Evolutionary conservation across 2,329 filamentous ascomycete genomes (phyloP).

Genomic region (Lecanicillium sp.): DNA sequence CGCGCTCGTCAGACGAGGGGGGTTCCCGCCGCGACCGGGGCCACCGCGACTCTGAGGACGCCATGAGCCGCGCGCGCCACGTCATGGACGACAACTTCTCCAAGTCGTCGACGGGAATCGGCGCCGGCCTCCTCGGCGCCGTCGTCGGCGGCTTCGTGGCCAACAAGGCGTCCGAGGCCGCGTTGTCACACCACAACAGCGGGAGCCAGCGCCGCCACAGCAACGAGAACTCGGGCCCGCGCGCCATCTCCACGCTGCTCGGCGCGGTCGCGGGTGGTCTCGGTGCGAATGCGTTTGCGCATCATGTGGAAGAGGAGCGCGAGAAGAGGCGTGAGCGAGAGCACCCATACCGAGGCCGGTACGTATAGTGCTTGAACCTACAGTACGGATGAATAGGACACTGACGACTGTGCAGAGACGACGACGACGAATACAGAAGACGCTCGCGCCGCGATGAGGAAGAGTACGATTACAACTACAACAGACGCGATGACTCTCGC

Average conservation of each 20-base stretch:
- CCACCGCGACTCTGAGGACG: slow-evolving; percentile 19
- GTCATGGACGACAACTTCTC: slow-evolving; percentile 43
- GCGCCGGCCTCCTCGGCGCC: slow-evolving; percentile 47
- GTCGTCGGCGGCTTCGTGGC: slow-evolving; percentile 50
- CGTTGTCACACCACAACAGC: slow-evolving; percentile 23
- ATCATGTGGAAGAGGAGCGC: slow-evolving; percentile 34
- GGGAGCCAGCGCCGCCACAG: slow-evolving; percentile 23
- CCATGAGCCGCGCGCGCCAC: slow-evolving; percentile 34
- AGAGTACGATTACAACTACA: slow-evolving; percentile 15
- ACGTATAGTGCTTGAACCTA: neutral
- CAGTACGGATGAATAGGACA: neutral
- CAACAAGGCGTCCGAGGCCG: slow-evolving; percentile 40
- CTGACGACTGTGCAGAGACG: neutral
- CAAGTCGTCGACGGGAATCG: slow-evolving; percentile 42
- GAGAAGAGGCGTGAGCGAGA: slow-evolving; percentile 28
- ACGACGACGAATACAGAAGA: slow-evolving; percentile 4
- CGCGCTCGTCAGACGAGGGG: slow-evolving; percentile 14
- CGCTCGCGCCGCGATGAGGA: slow-evolving; percentile 8
- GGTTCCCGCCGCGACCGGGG: slow-evolving; percentile 4
- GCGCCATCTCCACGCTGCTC: slow-evolving; percentile 43
- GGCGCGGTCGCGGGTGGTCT: slow-evolving; percentile 51
- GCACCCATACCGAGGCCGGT: slow-evolving; percentile 15
- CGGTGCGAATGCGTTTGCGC: slow-evolving; percentile 46
- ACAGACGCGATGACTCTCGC: slow-evolving; percentile 8
- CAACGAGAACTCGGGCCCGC: slow-evolving; percentile 25